Evolutionary conservation across 2,329 filamentous ascomycete genomes (phyloP).

Genomic region (Nigrospora oryzae): DNA sequence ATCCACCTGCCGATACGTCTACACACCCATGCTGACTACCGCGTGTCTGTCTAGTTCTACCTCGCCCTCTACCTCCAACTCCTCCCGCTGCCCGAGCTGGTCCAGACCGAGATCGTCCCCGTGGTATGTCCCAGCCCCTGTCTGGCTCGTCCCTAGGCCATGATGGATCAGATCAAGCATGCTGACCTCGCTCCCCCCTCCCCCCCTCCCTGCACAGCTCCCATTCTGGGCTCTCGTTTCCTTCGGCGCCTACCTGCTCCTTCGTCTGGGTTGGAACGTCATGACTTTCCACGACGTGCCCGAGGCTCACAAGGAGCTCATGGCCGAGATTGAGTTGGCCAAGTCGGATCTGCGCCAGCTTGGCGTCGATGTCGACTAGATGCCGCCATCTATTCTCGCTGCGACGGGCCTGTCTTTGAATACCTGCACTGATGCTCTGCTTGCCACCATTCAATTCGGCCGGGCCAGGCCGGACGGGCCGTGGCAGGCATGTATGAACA

Average conservation of each 20-base stretch:
- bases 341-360: constrained; percentile 64
- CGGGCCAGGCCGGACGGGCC: too few relatives aligned
- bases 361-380: constrained; percentile 71
- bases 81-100: constrained; percentile 65
- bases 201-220: constrained; percentile 45
- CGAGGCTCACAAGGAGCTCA: constrained; percentile 80
- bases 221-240: constrained; percentile 89
- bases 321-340: constrained; percentile 73
- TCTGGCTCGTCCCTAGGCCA: background rate
- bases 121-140: constrained; percentile 48
- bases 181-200: too few relatives aligned
- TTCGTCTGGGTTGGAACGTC: constrained; percentile 85
- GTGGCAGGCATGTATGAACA: too few relatives aligned
- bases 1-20: background rate
- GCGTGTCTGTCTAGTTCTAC: constrained; percentile 58
- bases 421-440: too few relatives aligned
- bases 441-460: too few relatives aligned
- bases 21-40: too few relatives aligned
- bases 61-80: constrained; percentile 78
- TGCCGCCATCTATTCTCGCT: background rate
- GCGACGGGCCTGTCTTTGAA: too few relatives aligned
- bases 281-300: constrained; percentile 96
- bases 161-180: background rate
- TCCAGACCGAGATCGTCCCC: constrained; percentile 82
- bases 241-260: constrained; percentile 86